Percentiles rank a stretch among this genome's conserved stretches.
Evolutionary conservation across 129 eudicot species (phyloP).

Genomic region (Flaveria bidentis): DNA sequence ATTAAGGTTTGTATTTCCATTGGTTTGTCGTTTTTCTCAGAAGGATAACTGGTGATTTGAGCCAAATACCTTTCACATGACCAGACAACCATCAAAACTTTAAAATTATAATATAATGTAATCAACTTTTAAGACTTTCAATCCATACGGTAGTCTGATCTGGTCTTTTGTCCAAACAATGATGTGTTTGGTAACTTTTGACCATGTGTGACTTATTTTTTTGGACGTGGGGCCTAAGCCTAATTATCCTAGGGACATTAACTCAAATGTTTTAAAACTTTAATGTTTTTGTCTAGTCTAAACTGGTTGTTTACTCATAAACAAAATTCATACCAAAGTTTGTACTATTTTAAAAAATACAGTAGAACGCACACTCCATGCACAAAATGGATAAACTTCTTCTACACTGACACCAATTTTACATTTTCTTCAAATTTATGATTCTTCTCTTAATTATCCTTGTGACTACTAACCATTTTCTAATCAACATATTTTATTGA

Average conservation of each 20-base stretch:
- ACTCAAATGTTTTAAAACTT: constrained; percentile 1
- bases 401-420: not conserved
- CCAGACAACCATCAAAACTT: not conserved
- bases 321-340: not conserved
- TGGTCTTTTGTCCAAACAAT: not conserved
- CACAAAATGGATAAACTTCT: not conserved
- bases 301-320: not conserved
- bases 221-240: not conserved
- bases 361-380: constrained; percentile 4
- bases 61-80: not conserved
- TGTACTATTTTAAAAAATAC: not conserved
- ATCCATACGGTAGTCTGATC: not conserved
- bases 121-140: not conserved
- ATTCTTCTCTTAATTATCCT: not conserved
- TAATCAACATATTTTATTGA: not conserved
- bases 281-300: not conserved
- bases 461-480: not conserved
- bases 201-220: not conserved
- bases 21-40: constrained; percentile 11
- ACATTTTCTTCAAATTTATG: not conserved
- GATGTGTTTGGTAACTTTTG: not conserved
- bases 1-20: constrained; percentile 28
- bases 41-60: not conserved
- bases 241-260: not conserved
- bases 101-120: not conserved